Percentiles rank a stretch among this genome's conserved stretches.
Conservation (phyloP, 768 basidiomycete genomes). For the Collybiopsis confluens region DNA sequence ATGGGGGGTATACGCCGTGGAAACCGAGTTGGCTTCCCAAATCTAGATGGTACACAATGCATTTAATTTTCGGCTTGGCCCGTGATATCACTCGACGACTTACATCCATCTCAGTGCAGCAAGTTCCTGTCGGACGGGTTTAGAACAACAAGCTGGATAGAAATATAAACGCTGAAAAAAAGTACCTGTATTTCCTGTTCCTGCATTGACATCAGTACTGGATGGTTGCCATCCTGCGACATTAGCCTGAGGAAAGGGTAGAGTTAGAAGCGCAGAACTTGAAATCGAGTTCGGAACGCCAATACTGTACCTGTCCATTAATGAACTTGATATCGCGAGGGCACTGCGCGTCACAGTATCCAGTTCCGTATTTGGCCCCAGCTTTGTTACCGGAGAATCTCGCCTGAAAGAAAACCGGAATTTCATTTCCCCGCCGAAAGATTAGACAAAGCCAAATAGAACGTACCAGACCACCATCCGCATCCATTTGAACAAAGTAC, state of each 20-base stretch:
- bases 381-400: slow-evolving; percentile 33
- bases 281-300: slow-evolving; percentile 25
- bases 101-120: slow-evolving; percentile 39
- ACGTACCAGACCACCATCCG: slow-evolving; percentile 32
- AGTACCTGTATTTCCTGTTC: slow-evolving; percentile 23
- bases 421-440: no score
- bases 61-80: no score
- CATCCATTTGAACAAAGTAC: slow-evolving; percentile 59
- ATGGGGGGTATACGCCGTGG: slow-evolving; percentile 39
- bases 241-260: slow-evolving; percentile 30
- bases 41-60: slow-evolving; percentile 15
- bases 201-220: slow-evolving; percentile 29
- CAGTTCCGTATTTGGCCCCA: slow-evolving; percentile 25
- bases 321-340: slow-evolving; percentile 47
- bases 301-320: slow-evolving; percentile 36
- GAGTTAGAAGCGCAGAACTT: slow-evolving; percentile 24
- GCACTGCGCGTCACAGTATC: slow-evolving; percentile 30
- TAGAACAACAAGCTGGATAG: no score
- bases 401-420: slow-evolving; percentile 25
- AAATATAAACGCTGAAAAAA: no score
- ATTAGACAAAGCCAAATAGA: neutral
- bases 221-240: slow-evolving; percentile 26
- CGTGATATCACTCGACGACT: no score
- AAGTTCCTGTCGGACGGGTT: no score
- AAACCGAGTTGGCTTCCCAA: slow-evolving; percentile 40